phyloP scores from a whole-genome alignment of 2,329 filamentous ascomycete species.

The Exophiala xenobiotica region DNA sequence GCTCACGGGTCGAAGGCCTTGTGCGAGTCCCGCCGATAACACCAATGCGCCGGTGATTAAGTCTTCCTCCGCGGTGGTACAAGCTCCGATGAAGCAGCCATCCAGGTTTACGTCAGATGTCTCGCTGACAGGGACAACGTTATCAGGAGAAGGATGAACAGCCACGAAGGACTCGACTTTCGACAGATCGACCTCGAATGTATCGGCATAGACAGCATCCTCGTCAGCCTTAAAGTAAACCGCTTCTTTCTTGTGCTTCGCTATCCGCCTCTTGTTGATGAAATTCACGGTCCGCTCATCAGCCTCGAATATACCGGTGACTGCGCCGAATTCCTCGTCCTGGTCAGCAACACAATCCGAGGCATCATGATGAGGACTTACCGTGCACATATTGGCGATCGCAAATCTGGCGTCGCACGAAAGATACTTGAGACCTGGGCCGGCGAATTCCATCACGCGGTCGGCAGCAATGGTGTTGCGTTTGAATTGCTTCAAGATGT shows the following conservation, averaged over 20 bases:
- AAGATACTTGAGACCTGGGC: constrained; percentile 42
- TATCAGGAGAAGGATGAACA: constrained; percentile 44
- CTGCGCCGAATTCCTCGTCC: constrained; percentile 47
- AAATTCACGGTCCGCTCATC: constrained; percentile 43
- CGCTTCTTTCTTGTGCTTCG: constrained; percentile 36
- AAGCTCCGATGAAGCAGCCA: constrained; percentile 50
- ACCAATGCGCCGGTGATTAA: constrained; percentile 45
- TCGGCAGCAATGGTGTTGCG: constrained; percentile 48
- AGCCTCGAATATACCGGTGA: constrained; percentile 45
- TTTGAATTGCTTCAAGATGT: constrained; percentile 46
- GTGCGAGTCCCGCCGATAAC: constrained; percentile 40
- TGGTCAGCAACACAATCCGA: no score
- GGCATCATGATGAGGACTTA: no score
- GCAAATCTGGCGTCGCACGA: constrained; percentile 48
- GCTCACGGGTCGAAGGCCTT: constrained; percentile 34
- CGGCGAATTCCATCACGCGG: constrained; percentile 48
- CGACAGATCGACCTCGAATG: constrained; percentile 40
- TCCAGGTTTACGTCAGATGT: constrained; percentile 37
- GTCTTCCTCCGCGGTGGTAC: constrained; percentile 49
- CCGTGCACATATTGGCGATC: constrained; percentile 51
- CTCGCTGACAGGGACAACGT: constrained; percentile 45
- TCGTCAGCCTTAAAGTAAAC: constrained; percentile 44
- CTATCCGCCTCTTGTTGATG: constrained; percentile 34
- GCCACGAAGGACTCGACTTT: constrained; percentile 42
- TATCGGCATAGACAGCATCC: constrained; percentile 41